Base-by-base conservation (phyloP, 2,329 filamentous ascomycete species). In the Chrysosporium keratinophilum region DNA sequence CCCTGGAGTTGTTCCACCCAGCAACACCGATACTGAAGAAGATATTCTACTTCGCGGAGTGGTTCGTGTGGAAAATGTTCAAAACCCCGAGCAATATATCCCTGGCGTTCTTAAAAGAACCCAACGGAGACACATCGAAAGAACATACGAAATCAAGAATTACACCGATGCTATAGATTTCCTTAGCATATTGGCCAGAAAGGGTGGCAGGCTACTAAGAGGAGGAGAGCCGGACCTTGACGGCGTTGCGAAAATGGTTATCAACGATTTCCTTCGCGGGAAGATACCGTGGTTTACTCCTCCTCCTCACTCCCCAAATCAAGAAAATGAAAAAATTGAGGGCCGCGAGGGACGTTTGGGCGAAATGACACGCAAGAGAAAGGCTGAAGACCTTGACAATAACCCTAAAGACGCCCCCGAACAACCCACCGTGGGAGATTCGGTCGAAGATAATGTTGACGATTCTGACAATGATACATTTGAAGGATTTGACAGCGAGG, bases 281-380 rank as follows among this genome's bases (percentile, higher is more conserved):
- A 96, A 91, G 71, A 87, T 97, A 23, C 93, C 93, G 1, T 98
- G 94, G 93, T 98, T 89, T 65, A 93, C 87, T 0, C 83, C 88
- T 7, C 84, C 89, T 9, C 88, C 90, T 1, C 71, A 77, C 12
- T 65, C 70, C 46, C 74, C 72, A 9, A 74, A 74, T 5, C 74
- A 72, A 12, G 71, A 71, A 10, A 73, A 73, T 33, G 72, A 69
- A n/a, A 63, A 67, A 37, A 71, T 84, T n/a, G 80, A 83, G 57
- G 87, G 87, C 4, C 81, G 89, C 45, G 80, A 86, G 57, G 89
- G 89, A 11, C 79, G 82, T 60, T 74, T 95, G 0, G 90, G 90
- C 15, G 88, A 96, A 70, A 95, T 95, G 83, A 72, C 74, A 56
- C 81, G 81, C 41, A 84, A 82, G 71, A 87, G 94, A 72, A 85